Percentiles rank a stretch among this genome's conserved stretches.
Conservation (phyloP, 495 filamentous ascomycete species). For the Penicillium taxi region DNA sequence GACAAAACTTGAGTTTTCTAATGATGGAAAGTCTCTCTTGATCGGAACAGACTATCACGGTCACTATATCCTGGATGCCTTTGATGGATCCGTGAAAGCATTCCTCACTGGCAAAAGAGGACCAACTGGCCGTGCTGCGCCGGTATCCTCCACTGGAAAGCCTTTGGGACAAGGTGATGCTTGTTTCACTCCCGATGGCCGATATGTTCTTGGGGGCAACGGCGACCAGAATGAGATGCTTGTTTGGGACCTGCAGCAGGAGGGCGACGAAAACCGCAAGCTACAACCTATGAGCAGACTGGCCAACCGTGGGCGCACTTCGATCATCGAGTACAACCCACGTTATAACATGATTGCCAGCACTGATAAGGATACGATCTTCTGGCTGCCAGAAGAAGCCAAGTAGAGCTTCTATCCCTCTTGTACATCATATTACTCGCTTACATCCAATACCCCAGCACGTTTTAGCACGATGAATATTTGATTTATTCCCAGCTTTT, state of each 20-base stretch:
- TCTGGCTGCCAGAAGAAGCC: slow-evolving; percentile 78
- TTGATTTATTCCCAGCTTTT: no score
- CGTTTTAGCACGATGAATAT: no score
- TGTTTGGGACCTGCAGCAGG: slow-evolving; percentile 70
- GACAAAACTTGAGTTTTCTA: slow-evolving; percentile 87
- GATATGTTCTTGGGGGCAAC: slow-evolving; percentile 72
- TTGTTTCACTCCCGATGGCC: slow-evolving; percentile 80
- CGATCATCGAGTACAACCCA: slow-evolving; percentile 80
- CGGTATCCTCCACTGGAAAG: slow-evolving; percentile 39
- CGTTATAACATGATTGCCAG: slow-evolving; percentile 82
- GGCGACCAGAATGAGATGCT: slow-evolving; percentile 61
- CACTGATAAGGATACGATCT: slow-evolving; percentile 77
- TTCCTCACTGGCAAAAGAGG: slow-evolving; percentile 46
- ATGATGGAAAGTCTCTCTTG: slow-evolving; percentile 83
- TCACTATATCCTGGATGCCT: slow-evolving; percentile 87
- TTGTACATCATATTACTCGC: no score
- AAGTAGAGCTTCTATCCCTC: no score
- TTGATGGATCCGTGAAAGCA: slow-evolving; percentile 65
- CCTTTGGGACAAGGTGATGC: slow-evolving; percentile 65
- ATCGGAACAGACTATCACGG: slow-evolving; percentile 70
- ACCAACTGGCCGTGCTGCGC: slow-evolving; percentile 38
- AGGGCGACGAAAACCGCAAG: slow-evolving; percentile 41
- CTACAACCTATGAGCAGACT: slow-evolving; percentile 58
- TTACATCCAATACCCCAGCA: no score
- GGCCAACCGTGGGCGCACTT: slow-evolving; percentile 57